A percentile compares a stretch with the other conserved stretches of the same genome.
Conservation (phyloP, 129 eudicot genomes). For the Centella asiatica region DNA sequence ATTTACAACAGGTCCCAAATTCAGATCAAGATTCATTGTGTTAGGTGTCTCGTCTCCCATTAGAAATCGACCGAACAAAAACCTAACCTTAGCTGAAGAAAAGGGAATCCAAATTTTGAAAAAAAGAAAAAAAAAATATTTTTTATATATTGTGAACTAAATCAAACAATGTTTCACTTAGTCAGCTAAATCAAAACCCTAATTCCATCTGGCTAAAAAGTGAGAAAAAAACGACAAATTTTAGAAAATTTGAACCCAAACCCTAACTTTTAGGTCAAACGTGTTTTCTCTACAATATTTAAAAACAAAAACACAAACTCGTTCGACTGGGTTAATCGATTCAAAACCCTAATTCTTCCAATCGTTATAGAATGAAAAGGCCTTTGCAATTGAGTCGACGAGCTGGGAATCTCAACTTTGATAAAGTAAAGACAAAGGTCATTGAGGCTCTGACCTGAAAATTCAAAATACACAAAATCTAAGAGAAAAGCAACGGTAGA, state of each 20-base stretch:
- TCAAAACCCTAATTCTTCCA: conserved; percentile 5
- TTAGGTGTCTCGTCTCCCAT: conserved; percentile 52
- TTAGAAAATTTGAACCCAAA: neutral
- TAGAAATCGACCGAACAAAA: conserved; percentile 13
- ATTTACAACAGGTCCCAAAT: conserved; percentile 68
- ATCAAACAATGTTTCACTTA: neutral
- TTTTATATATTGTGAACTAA: neutral
- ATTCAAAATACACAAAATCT: neutral
- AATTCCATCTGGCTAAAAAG: neutral
- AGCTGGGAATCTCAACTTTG: neutral
- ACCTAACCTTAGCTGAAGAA: conserved; percentile 13
- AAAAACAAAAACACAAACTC: conserved; percentile 16
- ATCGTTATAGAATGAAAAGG: neutral
- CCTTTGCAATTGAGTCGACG: neutral
- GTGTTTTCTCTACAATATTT: too few species aligned
- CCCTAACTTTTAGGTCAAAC: neutral
- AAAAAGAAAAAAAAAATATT: neutral
- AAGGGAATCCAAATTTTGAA: neutral
- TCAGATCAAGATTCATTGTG: conserved; percentile 81
- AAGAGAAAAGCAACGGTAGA: neutral
- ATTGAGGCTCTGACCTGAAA: neutral
- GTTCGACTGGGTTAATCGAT: conserved; percentile 10
- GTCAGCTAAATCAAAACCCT: neutral
- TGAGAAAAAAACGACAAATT: neutral
- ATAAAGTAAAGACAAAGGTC: neutral